Evolutionary conservation across 768 basidiomycete genomes (phyloP), one percentile per base, ranked within the genome.

Genomic region (Lentinula guzmanii): DNA sequence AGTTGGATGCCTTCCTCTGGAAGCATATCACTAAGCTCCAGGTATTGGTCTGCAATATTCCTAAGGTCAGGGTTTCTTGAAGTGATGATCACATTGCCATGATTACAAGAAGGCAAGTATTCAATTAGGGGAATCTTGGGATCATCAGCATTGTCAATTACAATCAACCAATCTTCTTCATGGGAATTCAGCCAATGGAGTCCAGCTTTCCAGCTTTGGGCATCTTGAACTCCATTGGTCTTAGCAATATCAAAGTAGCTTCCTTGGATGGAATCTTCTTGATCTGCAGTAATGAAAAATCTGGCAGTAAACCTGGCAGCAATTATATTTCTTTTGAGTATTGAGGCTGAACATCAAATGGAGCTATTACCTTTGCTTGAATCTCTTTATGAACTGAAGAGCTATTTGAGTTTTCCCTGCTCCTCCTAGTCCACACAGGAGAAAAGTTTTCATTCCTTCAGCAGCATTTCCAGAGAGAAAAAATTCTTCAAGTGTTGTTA

Each of bases 81-180:
- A 8, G 63, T 64, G 15, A 64, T 52, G 4, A 64, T 15, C 2
- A 64, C 51, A 21, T 64, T 64, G 4, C 63, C 63, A 56, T 57
- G 60, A 56, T 13, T 28, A 39, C 52, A 45, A 18, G 28, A 24
- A 31, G 63, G 63, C 41, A 64, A 31, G 41, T 41, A 64, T 6
- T 34, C 3, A 1, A n/a, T 24, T 2, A 64, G n/a, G 24, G 41
- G 21, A 9, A 64, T 43, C 8, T 41, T 41, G 5, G 45, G 60
- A 50, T 64, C 52, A 64, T 64, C 63, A 11, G 61, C 63, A 52
- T 61, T 57, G 37, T 64, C 63, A 46, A 61, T 57, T 8, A 64
- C 15, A n/a, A 64, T 8, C 6, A 64, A 18, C 63, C 63, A 64
- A 37, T 61, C 21, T 43, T 54, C 10, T 43, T 54, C 10, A 45